Evolutionary conservation across 192 early-diverging fungal species (phyloP), one percentile per base, ranked within the genome.

Genomic region (Coemansia sp.): DNA sequence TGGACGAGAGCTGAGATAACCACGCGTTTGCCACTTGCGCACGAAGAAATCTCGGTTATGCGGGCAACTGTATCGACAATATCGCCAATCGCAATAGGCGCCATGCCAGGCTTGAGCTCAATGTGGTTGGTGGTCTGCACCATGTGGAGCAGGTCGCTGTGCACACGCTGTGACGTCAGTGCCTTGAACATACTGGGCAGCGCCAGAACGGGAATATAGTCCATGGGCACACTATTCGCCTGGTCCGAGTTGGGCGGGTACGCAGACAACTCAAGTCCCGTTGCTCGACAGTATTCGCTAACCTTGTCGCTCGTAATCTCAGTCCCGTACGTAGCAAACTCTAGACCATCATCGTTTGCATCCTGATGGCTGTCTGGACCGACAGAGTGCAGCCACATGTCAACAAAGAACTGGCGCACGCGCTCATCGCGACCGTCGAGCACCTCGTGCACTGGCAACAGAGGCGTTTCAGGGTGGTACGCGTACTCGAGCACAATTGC

Each of bases 201-300:
- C 87, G 93, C 94, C 2, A 89, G 88, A 39, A 92, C 88, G 11
- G 95, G 88, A 58, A 94, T 92, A 73, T 93, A 97, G 83, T 97
- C 94, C 88, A 95, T 90, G 27, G 95, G 95, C 51, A 93, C 92
- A 35, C 61, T 75, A 16, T 85, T 62, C 3, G 85, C 75, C 59
- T 85, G 83, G 67, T 89, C 88, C 50, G 84, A 85, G 70, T 85
- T 87, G 29, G 89, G 87, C 26, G 69, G 72, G 67, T 87, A 88
- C 23, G 74, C 77, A 14, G 85, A 67, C 56, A 82, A 69, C 35
- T 86, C 83, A 67, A 93, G 91, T 61, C 88, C 19, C 0, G 43
- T 57, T 71, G 88, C 78, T 77, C 88, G 85, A 91, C 95, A 97
- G 25, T 87, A 93, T 38, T 88, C 90, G 54, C 91, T 91, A 50